Conservation (phyloP, 768 basidiomycete genomes). For the Calocybe cyanea region DNA sequence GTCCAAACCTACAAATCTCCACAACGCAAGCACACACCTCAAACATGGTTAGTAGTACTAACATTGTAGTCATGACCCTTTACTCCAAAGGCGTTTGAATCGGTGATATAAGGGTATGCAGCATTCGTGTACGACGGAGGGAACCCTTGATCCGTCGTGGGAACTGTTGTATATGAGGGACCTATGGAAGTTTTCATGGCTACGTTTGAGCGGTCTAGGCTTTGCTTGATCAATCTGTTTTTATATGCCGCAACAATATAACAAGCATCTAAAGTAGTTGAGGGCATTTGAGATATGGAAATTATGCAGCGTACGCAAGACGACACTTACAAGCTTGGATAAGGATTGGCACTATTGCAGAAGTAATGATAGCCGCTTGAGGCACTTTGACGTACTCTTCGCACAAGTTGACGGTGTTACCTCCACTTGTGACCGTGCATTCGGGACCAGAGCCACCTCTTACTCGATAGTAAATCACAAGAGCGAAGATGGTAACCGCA, state of each 20-base stretch:
- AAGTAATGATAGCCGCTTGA: slow-evolving; percentile 27
- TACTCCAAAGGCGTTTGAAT: slow-evolving; percentile 7
- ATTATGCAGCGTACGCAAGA: neutral
- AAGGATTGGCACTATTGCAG: slow-evolving; percentile 31
- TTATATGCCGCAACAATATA: slow-evolving; percentile 34
- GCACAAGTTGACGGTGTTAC: slow-evolving; percentile 25
- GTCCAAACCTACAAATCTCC: too few relatives aligned
- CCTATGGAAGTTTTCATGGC: slow-evolving; percentile 13
- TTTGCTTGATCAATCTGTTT: slow-evolving; percentile 27
- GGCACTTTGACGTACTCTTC: slow-evolving; percentile 22
- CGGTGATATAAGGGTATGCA: slow-evolving; percentile 30
- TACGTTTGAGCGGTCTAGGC: slow-evolving; percentile 19
- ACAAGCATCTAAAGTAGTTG: slow-evolving; percentile 28
- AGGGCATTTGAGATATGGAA: neutral
- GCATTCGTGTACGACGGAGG: slow-evolving; percentile 23
- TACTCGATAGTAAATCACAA: slow-evolving; percentile 29
- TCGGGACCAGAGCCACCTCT: slow-evolving; percentile 21
- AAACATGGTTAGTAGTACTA: slow-evolving; percentile 2
- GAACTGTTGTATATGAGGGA: slow-evolving; percentile 24
- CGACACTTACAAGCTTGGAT: slow-evolving; percentile 34
- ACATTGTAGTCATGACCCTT: slow-evolving; percentile 1
- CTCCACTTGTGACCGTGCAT: slow-evolving; percentile 24
- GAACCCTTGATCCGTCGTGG: slow-evolving; percentile 22
- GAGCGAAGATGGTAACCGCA: slow-evolving; percentile 26
- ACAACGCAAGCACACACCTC: too few relatives aligned